Evolutionary conservation across 1,284 basidiomycete genomes (phyloP), one percentile per base, ranked within the genome.

Genomic region (Coniophora puteana): DNA sequence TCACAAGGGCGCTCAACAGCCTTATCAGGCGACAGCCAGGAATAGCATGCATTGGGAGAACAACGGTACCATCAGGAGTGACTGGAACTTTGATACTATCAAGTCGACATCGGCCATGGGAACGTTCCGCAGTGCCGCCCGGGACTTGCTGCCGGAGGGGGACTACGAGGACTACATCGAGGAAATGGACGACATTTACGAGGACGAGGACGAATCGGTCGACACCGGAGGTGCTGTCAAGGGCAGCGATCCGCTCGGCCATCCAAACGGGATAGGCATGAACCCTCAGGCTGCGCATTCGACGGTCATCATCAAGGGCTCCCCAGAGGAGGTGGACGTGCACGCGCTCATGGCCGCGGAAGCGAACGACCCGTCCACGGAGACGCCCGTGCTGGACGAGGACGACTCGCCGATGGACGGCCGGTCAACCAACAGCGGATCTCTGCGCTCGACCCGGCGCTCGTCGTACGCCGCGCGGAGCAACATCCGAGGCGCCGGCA

Each of bases 61-160:
- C 32, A 78, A 74, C 45, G 75, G 72, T 25, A 90, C 89, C 3
- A 74, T 94, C 59, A 78, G 80, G 55, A 92, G 87, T 55, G 91
- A 93, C 49, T 97, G 93, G 94, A 91, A 91, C 61, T 99, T 97
- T 62, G 93, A 96, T 51, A 97, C 92, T 1, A 71, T 95, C 51
- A 83, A 78, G 49, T 78, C 83, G 24, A 73, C 80, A 10, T 76
- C 81, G 20, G 79, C 78, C 13, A 81, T 88, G 79, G 85, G 84
- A 36, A 82, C 83, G 3, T 78, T 81, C 58, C 76, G 74, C 43
- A 82, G 72, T 46, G 80, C 81, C 69, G 71, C 78, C 5, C 78
- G 72, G 51, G 84, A 85, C 51, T 62, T 85, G 8, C 69, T 76
- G 60, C 74, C 72, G 13, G 79, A 71, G 24, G 77, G 77, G 69